A percentile compares a stretch with the other conserved stretches of the same genome.
Evolutionary conservation across 129 eudicot genomes (phyloP).

Genomic region (Helichrysum umbraculigerum): DNA sequence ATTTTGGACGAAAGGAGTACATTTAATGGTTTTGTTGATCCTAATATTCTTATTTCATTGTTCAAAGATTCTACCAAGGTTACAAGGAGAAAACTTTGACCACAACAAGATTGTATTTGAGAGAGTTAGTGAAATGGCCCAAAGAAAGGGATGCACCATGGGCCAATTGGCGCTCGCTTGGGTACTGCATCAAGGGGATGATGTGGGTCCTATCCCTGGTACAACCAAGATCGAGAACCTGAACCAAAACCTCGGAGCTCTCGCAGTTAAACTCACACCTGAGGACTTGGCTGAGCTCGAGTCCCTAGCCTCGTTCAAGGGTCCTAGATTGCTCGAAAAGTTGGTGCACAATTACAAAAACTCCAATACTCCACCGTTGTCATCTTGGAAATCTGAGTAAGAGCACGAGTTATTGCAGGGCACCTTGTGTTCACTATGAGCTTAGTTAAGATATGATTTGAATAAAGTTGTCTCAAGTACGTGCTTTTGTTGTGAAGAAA

Average conservation of each 20-base stretch:
- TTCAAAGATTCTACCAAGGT: conserved; percentile 45
- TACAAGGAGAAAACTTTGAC: conserved; percentile 47
- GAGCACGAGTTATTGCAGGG: background rate
- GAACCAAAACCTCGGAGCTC: background rate
- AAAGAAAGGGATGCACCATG: conserved; percentile 40
- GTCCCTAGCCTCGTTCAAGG: background rate
- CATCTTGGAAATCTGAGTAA: background rate
- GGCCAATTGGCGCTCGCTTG: conserved; percentile 62
- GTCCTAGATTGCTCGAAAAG: background rate
- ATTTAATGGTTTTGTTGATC: background rate
- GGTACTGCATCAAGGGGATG: conserved; percentile 61
- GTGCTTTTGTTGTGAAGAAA: no score
- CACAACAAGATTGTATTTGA: conserved; percentile 43
- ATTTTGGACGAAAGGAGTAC: no score
- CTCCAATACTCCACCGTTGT: background rate
- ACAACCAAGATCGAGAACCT: conserved; percentile 24
- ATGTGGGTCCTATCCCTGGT: conserved; percentile 52
- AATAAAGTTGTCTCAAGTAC: no score
- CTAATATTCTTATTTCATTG: background rate
- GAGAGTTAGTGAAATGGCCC: conserved; percentile 42
- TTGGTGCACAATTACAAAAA: background rate
- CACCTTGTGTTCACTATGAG: no score
- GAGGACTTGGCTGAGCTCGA: background rate
- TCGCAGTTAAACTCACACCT: background rate
- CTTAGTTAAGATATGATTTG: no score